These are phyloP conservation scores for Cyberlindnera maritima DNA, from an alignment of 805 yeast species.

Conservation along the genomic window DNA sequence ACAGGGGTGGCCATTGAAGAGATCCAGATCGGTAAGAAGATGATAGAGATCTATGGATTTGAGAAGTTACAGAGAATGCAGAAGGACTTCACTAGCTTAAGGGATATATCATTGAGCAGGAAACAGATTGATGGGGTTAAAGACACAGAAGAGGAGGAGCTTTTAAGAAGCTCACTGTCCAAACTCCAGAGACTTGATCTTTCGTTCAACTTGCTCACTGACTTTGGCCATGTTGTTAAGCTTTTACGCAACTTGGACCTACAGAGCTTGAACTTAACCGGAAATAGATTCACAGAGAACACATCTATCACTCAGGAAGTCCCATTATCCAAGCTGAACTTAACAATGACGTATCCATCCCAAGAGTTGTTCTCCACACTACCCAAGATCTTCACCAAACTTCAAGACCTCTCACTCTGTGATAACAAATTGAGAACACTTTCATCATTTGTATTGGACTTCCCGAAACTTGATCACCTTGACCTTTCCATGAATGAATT, in stretches of 20 bases:
- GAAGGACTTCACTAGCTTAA: conserved; percentile 42
- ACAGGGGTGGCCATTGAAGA: conserved; percentile 31
- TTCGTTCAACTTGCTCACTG: conserved; percentile 53
- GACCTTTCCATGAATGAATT: conserved; percentile 17
- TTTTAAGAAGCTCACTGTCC: conserved; percentile 15
- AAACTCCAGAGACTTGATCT: conserved; percentile 52
- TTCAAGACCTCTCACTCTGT: conserved; percentile 30
- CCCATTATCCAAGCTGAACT: conserved; percentile 19
- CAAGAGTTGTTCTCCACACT: conserved; percentile 12
- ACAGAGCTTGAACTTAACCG: conserved; percentile 47
- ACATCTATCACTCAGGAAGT: neutral
- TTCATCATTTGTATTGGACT: neutral
- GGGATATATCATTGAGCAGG: conserved; percentile 48
- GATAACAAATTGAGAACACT: conserved; percentile 25
- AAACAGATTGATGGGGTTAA: conserved; percentile 31
- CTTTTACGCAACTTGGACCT: conserved; percentile 38
- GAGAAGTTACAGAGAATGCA: conserved; percentile 50
- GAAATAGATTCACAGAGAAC: conserved; percentile 39
- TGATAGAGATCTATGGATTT: conserved; percentile 64
- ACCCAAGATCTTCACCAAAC: conserved; percentile 34
- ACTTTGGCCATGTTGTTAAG: conserved; percentile 36
- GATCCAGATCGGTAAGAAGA: conserved; percentile 52
- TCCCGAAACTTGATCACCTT: conserved; percentile 5
- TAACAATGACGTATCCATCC: conserved; percentile 23
- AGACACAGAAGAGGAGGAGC: conserved; percentile 12